Percentiles rank a stretch among this genome's conserved stretches.
Evolutionary conservation across 208 protist species (phyloP).

Genomic region (Trypanosoma cruzi): DNA sequence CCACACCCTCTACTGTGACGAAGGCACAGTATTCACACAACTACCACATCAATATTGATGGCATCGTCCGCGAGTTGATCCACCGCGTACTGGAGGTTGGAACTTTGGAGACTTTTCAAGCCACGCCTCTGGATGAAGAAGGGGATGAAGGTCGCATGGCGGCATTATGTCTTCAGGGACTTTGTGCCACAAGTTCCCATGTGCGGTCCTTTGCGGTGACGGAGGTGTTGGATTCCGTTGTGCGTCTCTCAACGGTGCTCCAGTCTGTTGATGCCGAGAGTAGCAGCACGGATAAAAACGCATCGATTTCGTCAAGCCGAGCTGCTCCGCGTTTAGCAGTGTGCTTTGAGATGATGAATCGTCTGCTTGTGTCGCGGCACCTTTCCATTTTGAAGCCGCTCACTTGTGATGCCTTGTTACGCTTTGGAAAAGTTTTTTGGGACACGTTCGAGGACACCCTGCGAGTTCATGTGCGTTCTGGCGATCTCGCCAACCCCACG

Average conservation of each 20-base stretch:
- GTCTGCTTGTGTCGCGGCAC: constrained; percentile 46
- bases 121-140: not conserved
- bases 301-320: not conserved
- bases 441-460: constrained; percentile 81
- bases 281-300: not conserved
- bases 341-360: constrained; percentile 61
- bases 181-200: constrained; percentile 63
- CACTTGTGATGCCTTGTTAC: constrained; percentile 41
- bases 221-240: constrained; percentile 70
- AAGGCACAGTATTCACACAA: constrained; percentile 62
- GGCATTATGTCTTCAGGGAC: constrained; percentile 64
- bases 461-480: constrained; percentile 20
- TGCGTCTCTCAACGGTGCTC: constrained; percentile 29
- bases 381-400: constrained; percentile 21
- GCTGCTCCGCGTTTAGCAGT: constrained; percentile 37
- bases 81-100: constrained; percentile 38
- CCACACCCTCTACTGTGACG: not conserved
- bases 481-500: constrained; percentile 10
- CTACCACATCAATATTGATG: constrained; percentile 61
- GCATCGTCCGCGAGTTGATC: constrained; percentile 57
- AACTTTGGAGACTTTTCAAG: not conserved
- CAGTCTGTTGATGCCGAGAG: not conserved
- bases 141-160: constrained; percentile 29
- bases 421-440: constrained; percentile 67
- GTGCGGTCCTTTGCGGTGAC: constrained; percentile 71